Base-by-base conservation (phyloP, 1,139 yeast species). In the Blastobotrys illinoisensis region DNA sequence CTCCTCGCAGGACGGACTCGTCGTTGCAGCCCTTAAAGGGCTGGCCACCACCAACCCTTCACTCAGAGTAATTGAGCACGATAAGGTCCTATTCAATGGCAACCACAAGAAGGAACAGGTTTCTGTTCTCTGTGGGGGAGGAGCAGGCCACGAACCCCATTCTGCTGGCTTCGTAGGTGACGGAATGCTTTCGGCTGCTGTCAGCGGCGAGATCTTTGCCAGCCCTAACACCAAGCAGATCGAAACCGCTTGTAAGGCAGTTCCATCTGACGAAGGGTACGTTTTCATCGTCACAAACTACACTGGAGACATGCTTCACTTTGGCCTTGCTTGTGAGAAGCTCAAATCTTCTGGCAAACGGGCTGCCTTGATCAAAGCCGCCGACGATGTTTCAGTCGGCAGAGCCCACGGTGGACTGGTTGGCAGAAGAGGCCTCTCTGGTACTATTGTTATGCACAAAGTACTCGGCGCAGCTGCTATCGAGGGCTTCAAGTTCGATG, bases 241-340 rank as follows among this genome's bases (percentile, higher is more conserved):
- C 50, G 68, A 71, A 57, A 74, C 75, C 9, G 79, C 77, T 21
- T 74, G 67, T 52, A 60, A 68, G 40, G 70, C 61, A 7, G 57
- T 61, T 6, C 59, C 58, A 5, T 66, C 75, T 36, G 71, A 74
- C n/a, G 70, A 67, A 40, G 83, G 83, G 0, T 74, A 79, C 2
- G 70, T 81, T 43, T 69, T 81, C 46, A 71, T 81, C 19, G 80
- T 80, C 47, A 81, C 82, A 56, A 81, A 81, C 66, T 81, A 81
- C 64, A 81, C 85, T 3, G 86, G 86, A 1, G 86, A 81, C 63
- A 74, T 79, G 51, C 70, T 81, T 51, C 83, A 81, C 62, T 81
- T 81, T 67, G 86, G 85, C 0, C 71, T 81, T 62, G 81, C 69
- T 2, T 54, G 60, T 36, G 69, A 65, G 47, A 63, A 64, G 51